Evolutionary conservation across 2,329 filamentous ascomycete genomes (phyloP).

Genomic region (Exutisphaerella laricina): DNA sequence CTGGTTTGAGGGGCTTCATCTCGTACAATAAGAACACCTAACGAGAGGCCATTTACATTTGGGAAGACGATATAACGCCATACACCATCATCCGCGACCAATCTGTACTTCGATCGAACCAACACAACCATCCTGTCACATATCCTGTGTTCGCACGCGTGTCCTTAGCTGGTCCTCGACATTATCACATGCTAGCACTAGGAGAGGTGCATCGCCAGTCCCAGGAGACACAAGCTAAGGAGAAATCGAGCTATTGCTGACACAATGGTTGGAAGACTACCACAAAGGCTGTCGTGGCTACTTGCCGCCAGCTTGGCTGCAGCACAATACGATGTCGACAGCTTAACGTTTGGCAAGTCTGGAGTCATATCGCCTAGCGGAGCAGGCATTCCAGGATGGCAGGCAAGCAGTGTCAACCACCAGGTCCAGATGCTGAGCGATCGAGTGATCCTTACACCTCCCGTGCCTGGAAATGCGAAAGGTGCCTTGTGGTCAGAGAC

Average conservation of each 20-base stretch:
- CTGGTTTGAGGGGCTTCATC: constrained; percentile 21
- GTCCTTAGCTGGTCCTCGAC: not conserved
- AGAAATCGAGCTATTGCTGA: not conserved
- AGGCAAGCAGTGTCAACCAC: constrained; percentile 50
- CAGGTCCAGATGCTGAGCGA: constrained; percentile 67
- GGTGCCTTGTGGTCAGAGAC: constrained; percentile 75
- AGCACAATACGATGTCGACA: constrained; percentile 27
- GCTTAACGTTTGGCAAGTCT: constrained; percentile 67
- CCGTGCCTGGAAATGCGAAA: constrained; percentile 77
- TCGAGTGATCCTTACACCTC: constrained; percentile 84
- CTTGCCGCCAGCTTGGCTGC: constrained; percentile 24
- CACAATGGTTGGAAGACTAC: constrained; percentile 6
- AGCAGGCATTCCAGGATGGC: constrained; percentile 52
- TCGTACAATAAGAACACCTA: constrained; percentile 13
- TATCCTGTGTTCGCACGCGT: not conserved
- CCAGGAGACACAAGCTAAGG: not conserved
- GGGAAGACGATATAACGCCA: too few relatives aligned
- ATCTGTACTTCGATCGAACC: not conserved
- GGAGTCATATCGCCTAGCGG: constrained; percentile 61
- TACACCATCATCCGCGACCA: not conserved
- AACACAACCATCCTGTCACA: not conserved
- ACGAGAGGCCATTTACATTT: constrained; percentile 7
- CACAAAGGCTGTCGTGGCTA: constrained; percentile 21
- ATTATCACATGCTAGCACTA: not conserved
- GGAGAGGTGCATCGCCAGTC: not conserved